phyloP scores from a whole-genome alignment of 2,329 filamentous ascomycete species.

The Ploettnerulaceae sp. region DNA sequence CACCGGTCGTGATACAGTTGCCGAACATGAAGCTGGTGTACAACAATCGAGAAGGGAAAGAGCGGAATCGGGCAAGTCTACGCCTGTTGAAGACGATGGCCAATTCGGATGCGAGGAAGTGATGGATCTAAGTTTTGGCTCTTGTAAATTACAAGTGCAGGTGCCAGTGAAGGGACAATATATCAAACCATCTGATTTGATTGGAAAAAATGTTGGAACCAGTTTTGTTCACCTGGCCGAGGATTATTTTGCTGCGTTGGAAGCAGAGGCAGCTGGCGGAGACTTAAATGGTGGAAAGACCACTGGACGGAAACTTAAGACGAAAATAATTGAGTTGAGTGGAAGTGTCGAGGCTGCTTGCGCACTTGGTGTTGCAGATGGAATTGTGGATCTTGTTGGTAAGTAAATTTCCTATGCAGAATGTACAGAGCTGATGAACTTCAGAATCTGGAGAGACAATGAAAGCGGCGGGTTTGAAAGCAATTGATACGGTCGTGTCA shows the following conservation, averaged over 20 bases:
- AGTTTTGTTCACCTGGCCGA: slow-evolving; percentile 85
- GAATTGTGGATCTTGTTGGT: slow-evolving; percentile 97
- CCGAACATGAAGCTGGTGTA: slow-evolving; percentile 73
- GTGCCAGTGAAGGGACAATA: slow-evolving; percentile 81
- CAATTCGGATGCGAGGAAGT: slow-evolving; percentile 66
- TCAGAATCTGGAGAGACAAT: slow-evolving; percentile 96
- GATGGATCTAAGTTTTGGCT: slow-evolving; percentile 84
- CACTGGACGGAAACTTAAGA: slow-evolving; percentile 59
- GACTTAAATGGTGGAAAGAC: slow-evolving; percentile 34
- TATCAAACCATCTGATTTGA: slow-evolving; percentile 64
- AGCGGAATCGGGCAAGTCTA: slow-evolving; percentile 44
- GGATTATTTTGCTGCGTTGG: slow-evolving; percentile 78
- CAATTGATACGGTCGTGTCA: slow-evolving; percentile 88
- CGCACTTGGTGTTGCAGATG: slow-evolving; percentile 90
- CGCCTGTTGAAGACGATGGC: slow-evolving; percentile 37
- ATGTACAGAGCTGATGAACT: slow-evolving; percentile 17
- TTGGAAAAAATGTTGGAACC: slow-evolving; percentile 91
- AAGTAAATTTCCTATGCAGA: slow-evolving; percentile 34
- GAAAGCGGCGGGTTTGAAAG: slow-evolving; percentile 88
- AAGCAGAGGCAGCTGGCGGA: slow-evolving; percentile 44
- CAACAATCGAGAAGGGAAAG: slow-evolving; percentile 44
- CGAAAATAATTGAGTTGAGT: slow-evolving; percentile 89
- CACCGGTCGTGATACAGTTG: slow-evolving; percentile 87
- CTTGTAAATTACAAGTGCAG: slow-evolving; percentile 93
- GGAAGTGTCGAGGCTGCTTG: slow-evolving; percentile 97